Evolutionary conservation across 176 grass and related monocot species (phyloP).

Genomic region (Carex pumila): DNA sequence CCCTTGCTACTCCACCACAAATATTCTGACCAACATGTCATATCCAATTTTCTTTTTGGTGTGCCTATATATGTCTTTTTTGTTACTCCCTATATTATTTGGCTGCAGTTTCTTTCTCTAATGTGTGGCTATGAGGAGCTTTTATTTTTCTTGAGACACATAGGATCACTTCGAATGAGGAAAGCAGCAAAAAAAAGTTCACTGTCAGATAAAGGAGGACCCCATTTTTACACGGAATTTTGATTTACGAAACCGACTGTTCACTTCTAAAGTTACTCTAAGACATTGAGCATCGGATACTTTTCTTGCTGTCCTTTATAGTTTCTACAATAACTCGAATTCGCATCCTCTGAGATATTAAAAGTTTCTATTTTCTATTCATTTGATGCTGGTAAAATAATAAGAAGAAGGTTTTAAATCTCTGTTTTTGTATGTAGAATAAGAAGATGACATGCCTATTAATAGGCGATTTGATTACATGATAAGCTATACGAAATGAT

Average conservation of each 20-base stretch:
- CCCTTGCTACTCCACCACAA: neutral
- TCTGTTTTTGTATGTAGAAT: too few species aligned
- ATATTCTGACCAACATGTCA: neutral
- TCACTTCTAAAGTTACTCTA: neutral
- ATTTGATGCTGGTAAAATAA: too few species aligned
- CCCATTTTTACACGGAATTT: too few species aligned
- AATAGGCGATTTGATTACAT: too few species aligned
- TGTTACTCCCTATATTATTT: neutral
- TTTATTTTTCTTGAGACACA: neutral
- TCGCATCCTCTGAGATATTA: too few species aligned
- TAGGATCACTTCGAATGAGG: neutral
- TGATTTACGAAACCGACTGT: neutral
- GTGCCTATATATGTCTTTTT: neutral
- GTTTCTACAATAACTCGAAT: neutral
- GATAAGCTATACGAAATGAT: too few species aligned
- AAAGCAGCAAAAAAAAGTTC: neutral
- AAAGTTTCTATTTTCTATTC: too few species aligned
- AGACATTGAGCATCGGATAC: neutral
- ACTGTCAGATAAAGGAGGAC: neutral
- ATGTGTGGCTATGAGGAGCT: neutral
- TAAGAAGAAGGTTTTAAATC: too few species aligned
- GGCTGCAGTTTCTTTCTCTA: neutral
- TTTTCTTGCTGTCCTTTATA: neutral
- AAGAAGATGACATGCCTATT: too few species aligned
- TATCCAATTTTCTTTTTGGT: neutral